Evolutionary conservation across 192 early-diverging fungal species (phyloP).

Genomic region (Backusella liffmaniae): DNA sequence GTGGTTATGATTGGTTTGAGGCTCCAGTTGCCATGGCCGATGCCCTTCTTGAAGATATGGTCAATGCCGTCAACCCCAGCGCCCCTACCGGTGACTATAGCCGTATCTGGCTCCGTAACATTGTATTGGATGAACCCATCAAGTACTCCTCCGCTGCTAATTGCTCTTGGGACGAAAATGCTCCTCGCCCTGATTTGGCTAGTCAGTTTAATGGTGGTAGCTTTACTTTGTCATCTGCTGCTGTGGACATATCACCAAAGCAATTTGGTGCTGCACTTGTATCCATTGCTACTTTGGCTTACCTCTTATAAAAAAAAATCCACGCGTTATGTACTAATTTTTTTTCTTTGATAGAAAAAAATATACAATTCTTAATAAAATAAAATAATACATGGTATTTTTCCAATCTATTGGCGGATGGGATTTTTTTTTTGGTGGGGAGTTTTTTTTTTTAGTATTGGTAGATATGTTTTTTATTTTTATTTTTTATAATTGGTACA

Average conservation of each 20-base stretch:
- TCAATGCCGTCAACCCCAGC: conserved; percentile 60
- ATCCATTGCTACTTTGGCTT: conserved; percentile 2
- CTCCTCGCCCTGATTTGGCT: conserved; percentile 31
- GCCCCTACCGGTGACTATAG: conserved; percentile 46
- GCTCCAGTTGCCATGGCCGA: conserved; percentile 64
- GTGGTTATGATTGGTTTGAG: conserved; percentile 73
- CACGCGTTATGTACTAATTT: too few species aligned
- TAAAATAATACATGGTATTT: too few species aligned
- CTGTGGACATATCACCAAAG: neutral
- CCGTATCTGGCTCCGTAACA: conserved; percentile 71
- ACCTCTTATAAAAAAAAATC: neutral
- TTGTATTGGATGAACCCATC: conserved; percentile 56
- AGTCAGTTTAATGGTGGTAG: conserved; percentile 7
- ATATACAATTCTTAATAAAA: too few species aligned
- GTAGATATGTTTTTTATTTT: too few species aligned
- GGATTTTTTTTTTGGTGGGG: too few species aligned
- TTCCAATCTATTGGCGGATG: too few species aligned
- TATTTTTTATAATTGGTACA: too few species aligned
- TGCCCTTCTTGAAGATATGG: conserved; percentile 67
- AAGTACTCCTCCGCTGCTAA: conserved; percentile 44
- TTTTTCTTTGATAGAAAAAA: too few species aligned
- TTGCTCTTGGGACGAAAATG: conserved; percentile 45
- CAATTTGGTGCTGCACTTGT: neutral
- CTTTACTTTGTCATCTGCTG: conserved; percentile 13
- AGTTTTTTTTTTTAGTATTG: too few species aligned